These are phyloP conservation scores for Cynara cardunculus DNA, from an alignment of 129 eudicot genomes.

Conservation along the genomic window DNA sequence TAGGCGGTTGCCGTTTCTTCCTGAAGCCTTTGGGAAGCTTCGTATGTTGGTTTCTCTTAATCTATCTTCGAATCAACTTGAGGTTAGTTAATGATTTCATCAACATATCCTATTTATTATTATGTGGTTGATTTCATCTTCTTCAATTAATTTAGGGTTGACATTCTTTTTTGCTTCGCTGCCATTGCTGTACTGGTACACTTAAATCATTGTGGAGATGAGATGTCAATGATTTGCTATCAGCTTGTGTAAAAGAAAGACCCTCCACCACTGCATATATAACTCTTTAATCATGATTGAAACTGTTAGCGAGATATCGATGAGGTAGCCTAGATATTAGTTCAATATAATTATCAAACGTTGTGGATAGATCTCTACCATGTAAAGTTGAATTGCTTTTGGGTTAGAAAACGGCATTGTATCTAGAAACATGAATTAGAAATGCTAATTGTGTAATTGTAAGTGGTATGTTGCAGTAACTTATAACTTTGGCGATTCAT, in stretches of 20 bases:
- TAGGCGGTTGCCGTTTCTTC: constrained; percentile 52
- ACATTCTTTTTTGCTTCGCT: neutral
- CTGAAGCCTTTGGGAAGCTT: constrained; percentile 77
- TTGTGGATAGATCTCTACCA: neutral
- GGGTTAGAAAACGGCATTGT: neutral
- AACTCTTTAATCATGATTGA: neutral
- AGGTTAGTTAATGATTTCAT: constrained; percentile 40
- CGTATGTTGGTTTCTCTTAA: constrained; percentile 47
- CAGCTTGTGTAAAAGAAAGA: neutral
- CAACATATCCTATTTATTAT: neutral
- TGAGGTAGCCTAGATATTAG: neutral
- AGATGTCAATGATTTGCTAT: constrained; percentile 7
- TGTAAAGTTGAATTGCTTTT: neutral
- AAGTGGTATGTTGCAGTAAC: neutral
- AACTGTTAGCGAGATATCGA: neutral
- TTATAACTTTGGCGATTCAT: neutral
- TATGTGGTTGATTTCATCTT: neutral
- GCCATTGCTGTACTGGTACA: constrained; percentile 3
- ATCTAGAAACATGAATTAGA: neutral
- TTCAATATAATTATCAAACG: neutral
- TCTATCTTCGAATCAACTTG: constrained; percentile 64
- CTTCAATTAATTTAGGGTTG: constrained; percentile 5
- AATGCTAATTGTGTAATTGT: neutral
- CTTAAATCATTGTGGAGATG: neutral
- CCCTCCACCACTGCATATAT: neutral